Base-by-base conservation (phyloP, 2,329 filamentous ascomycete genomes). In the Pseudogymnoascus sp. region DNA sequence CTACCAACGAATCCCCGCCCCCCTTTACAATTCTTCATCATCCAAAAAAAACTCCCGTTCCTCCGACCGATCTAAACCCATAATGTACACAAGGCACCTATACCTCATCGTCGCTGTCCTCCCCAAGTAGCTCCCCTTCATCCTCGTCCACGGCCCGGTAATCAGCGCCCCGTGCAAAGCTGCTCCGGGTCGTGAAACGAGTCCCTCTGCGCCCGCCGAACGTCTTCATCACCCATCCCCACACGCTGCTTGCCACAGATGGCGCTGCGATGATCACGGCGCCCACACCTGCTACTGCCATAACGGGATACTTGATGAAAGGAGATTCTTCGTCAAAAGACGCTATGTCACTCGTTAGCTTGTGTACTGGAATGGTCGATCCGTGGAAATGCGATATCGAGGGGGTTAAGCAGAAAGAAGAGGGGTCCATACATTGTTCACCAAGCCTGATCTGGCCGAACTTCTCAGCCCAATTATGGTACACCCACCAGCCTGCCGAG, bases 371-470 rank as follows among this genome's bases (percentile, higher is more conserved):
- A 8, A 6, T 11, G 6, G 22, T 2, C 28, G 6, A 54, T 18
- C 25, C n/a, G 28, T 20, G 7, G 28, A 33, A 33, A 16, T 20
- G 47, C 47, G 47, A 54, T n/a, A 20, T 54, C 47, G 11, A 20
- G 28, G n/a, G 8, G 22, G 16, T 6, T 11, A 20, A 20, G 28
- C 3, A 20, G 12, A 16, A 6, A 11, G 5, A 14, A 30, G 18
- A 33, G 37, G 39, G 18, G 47, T 28, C 64, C 70, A 65, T 68
- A 67, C 76, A 75, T 66, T 77, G 75, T 69, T 97, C 94, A 61
- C 94, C 94, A 12, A 99, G 84, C 20, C 91, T 84, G 71, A 99
- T 93, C 72, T 93, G 87, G 9, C 94, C 94, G 72, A 97, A 96
- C 72, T 95, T 95, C 74, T 86, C 86, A 68, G 86, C 86, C 90